Evolutionary conservation across 2,329 filamentous ascomycete species (phyloP).

Genomic region (Sporothrix inflata): DNA sequence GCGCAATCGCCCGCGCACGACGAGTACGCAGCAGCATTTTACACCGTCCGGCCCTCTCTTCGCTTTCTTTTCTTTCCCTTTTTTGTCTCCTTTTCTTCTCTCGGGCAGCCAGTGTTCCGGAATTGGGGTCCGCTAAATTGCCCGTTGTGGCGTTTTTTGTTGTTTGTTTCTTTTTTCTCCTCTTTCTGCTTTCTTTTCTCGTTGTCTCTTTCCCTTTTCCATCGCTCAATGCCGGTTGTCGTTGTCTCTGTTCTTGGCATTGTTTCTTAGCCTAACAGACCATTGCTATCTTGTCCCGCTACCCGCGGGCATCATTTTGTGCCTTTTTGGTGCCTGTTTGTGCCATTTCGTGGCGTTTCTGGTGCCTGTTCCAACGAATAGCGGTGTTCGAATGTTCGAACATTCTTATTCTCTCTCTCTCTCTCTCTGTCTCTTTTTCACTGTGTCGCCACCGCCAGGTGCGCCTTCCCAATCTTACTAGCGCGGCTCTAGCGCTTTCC

Average conservation of each 20-base stretch:
- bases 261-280: neutral
- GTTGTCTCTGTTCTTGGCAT: neutral
- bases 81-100: neutral
- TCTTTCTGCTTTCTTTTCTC: neutral
- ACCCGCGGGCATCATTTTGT: neutral
- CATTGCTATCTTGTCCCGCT: neutral
- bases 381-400: neutral
- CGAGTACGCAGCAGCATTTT: neutral
- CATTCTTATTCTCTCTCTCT: neutral
- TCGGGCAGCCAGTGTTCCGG: neutral
- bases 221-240: neutral
- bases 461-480: neutral
- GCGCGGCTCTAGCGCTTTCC: conserved; percentile 20
- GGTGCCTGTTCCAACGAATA: neutral
- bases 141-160: conserved; percentile 9
- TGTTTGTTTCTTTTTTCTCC: neutral
- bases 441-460: conserved; percentile 17
- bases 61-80: neutral
- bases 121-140: neutral
- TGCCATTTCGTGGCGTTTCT: neutral
- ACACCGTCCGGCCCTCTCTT: neutral
- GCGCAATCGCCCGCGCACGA: neutral
- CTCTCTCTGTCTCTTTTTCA: neutral
- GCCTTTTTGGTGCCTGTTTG: neutral
- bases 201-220: neutral